A percentile compares a stretch with the other conserved stretches of the same genome.
Evolutionary conservation across 768 basidiomycete species (phyloP).

Genomic region (Daedaleopsis sinensis): DNA sequence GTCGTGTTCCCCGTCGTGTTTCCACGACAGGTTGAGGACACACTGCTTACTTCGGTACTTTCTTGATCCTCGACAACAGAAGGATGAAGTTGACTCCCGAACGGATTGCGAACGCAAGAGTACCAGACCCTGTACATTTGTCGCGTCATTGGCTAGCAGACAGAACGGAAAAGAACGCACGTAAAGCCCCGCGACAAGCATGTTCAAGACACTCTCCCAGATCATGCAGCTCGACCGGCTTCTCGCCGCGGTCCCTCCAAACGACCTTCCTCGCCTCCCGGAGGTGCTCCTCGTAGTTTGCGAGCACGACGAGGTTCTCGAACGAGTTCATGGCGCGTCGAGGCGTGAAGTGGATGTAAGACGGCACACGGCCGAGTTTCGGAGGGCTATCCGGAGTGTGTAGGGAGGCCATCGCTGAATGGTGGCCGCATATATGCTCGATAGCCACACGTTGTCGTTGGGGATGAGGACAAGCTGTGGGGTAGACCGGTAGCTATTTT

Average conservation of each 20-base stretch:
- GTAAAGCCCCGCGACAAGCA: slow-evolving; percentile 67
- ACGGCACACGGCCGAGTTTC: slow-evolving; percentile 27
- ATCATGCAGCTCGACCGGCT: slow-evolving; percentile 65
- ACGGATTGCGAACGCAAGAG: slow-evolving; percentile 80
- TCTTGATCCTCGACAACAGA: slow-evolving; percentile 71
- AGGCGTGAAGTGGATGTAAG: slow-evolving; percentile 55
- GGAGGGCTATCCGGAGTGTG: slow-evolving; percentile 21
- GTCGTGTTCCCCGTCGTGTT: too few relatives aligned
- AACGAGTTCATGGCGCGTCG: slow-evolving; percentile 71
- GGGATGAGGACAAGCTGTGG: too few relatives aligned
- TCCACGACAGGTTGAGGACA: neutral
- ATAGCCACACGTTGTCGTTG: neutral
- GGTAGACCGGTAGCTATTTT: too few relatives aligned
- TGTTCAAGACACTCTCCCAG: slow-evolving; percentile 71
- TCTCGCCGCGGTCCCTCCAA: slow-evolving; percentile 81
- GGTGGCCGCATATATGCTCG: slow-evolving; percentile 5
- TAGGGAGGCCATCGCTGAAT: slow-evolving; percentile 13
- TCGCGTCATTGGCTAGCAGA: neutral
- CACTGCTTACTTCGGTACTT: slow-evolving; percentile 59
- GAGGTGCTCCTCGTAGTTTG: slow-evolving; percentile 79
- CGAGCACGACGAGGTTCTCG: slow-evolving; percentile 82
- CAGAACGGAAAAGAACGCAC: slow-evolving; percentile 48
- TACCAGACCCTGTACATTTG: slow-evolving; percentile 66
- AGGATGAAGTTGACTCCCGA: slow-evolving; percentile 83
- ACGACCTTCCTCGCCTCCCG: slow-evolving; percentile 77